Conservation (phyloP, 2,329 filamentous ascomycete genomes). For the Colletotrichum neosansevieriae region DNA sequence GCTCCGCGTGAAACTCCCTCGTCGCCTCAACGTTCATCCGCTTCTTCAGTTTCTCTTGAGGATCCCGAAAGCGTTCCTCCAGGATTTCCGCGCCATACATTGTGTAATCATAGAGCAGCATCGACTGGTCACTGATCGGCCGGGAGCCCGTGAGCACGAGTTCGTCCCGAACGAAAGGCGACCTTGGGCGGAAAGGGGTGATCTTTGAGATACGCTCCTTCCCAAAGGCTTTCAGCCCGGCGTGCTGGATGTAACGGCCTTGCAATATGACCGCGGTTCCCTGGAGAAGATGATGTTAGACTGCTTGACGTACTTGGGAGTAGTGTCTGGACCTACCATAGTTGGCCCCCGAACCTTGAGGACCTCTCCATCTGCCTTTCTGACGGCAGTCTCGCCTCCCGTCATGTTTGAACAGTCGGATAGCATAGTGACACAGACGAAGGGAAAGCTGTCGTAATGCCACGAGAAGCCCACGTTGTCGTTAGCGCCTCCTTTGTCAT, state of each 20-base stretch:
- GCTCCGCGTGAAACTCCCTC: neutral
- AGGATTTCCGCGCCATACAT: conserved; percentile 74
- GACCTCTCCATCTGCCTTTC: conserved; percentile 63
- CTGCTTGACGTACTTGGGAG: conserved; percentile 42
- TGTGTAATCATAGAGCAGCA: conserved; percentile 71
- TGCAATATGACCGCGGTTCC: conserved; percentile 76
- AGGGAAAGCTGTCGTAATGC: conserved; percentile 75
- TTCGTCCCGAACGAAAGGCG: conserved; percentile 68
- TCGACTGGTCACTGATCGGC: conserved; percentile 61
- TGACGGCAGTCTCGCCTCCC: conserved; percentile 73
- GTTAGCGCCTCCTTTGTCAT: neutral
- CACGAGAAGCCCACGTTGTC: conserved; percentile 61
- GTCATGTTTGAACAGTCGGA: conserved; percentile 72
- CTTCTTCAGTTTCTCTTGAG: too few species aligned
- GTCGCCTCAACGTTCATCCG: neutral
- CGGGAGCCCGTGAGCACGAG: conserved; percentile 71
- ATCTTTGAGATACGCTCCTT: conserved; percentile 75
- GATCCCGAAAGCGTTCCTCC: conserved; percentile 48
- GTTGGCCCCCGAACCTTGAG: conserved; percentile 65
- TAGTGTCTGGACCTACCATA: too few species aligned
- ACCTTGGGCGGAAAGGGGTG: conserved; percentile 73
- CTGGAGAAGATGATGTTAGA: conserved; percentile 48
- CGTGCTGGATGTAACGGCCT: conserved; percentile 41
- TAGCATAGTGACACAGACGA: conserved; percentile 78
- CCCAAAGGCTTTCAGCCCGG: conserved; percentile 70